phyloP scores from a whole-genome alignment of 495 filamentous ascomycete species.

The Cercophora samala region DNA sequence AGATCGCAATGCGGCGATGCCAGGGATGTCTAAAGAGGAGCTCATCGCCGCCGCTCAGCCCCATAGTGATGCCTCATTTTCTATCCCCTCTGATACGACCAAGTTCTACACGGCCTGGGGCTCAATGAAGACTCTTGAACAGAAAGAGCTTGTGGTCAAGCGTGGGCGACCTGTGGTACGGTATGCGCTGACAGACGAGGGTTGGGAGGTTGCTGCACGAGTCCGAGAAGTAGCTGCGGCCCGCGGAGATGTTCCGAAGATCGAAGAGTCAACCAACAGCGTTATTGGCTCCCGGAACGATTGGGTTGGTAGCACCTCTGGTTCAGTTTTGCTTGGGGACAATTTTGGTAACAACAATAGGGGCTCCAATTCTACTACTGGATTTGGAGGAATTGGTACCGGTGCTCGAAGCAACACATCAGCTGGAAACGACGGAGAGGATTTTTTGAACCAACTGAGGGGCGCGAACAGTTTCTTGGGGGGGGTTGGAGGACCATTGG shows the following conservation, averaged over 20 bases:
- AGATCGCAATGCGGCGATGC: constrained; percentile 55
- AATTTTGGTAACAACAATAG: background rate
- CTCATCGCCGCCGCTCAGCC: constrained; percentile 68
- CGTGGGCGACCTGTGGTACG: constrained; percentile 64
- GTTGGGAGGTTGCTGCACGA: constrained; percentile 71
- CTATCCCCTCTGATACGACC: constrained; percentile 60
- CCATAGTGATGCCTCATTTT: constrained; percentile 73
- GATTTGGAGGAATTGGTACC: background rate
- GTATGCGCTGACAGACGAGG: constrained; percentile 73
- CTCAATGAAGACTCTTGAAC: constrained; percentile 73
- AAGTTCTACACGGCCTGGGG: constrained; percentile 81
- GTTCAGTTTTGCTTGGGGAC: background rate
- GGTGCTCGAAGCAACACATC: background rate
- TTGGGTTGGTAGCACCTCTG: background rate
- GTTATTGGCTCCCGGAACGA: background rate
- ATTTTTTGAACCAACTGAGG: background rate
- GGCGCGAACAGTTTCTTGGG: background rate
- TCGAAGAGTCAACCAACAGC: background rate
- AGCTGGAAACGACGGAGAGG: background rate
- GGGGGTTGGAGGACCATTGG: too few relatives aligned
- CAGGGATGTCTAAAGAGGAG: constrained; percentile 64
- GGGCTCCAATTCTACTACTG: background rate
- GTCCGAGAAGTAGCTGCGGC: constrained; percentile 47
- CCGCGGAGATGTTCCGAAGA: constrained; percentile 1
- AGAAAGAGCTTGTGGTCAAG: constrained; percentile 73